Evolutionary conservation across 2,329 filamentous ascomycete species (phyloP).

Genomic region (Cercospora beticola): DNA sequence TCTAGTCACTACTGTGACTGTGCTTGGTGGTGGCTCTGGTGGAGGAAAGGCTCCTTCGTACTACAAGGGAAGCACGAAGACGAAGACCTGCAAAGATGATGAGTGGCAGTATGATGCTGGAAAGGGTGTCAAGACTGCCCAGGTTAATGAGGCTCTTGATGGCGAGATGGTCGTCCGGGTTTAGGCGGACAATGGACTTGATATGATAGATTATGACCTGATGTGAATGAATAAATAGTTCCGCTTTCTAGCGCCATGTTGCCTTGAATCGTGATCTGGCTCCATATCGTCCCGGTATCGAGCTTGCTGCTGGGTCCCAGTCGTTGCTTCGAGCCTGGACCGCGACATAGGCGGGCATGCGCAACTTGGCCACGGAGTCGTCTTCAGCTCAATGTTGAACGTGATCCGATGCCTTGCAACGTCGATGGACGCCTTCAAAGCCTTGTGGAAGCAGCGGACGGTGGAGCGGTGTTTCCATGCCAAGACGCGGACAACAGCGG

Average conservation of each 20-base stretch:
- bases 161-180: constrained; percentile 13
- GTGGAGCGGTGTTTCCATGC: neutral
- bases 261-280: neutral
- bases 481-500: neutral
- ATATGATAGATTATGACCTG: neutral
- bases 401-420: too few species aligned
- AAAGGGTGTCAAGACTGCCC: constrained; percentile 7
- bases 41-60: constrained; percentile 7
- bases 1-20: constrained; percentile 13
- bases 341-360: neutral
- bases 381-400: neutral
- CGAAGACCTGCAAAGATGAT: constrained; percentile 2
- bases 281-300: neutral
- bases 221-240: neutral
- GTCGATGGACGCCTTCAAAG: too few species aligned
- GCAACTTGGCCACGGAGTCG: neutral
- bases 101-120: constrained; percentile 8
- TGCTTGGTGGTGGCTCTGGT: neutral
- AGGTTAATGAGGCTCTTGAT: constrained; percentile 14
- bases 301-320: neutral
- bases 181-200: neutral
- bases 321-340: neutral
- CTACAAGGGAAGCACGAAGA: neutral
- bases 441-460: neutral
- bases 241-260: neutral